Base-by-base conservation (phyloP, 306 rosid species). In the Calophaca sinica region DNA sequence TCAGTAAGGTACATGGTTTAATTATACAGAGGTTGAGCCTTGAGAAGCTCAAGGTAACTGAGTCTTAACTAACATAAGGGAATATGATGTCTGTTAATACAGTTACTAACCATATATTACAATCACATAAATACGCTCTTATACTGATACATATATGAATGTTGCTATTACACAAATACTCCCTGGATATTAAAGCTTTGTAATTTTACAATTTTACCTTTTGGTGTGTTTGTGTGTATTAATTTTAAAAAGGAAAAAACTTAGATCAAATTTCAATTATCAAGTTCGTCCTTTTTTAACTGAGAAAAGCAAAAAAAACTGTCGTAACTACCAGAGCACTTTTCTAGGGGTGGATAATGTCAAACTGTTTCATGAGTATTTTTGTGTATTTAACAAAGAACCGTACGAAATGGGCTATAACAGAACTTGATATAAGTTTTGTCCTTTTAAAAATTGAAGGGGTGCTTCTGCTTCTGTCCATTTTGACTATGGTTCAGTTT, bases 401-500 rank as follows among this genome's bases (percentile, higher is more conserved):
- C 26, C 0, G 26, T 20, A 20, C 26, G 26, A 20, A 20, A 20
- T 20, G 26, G 26, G 1, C 26, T 20, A 20, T 20, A 20, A 20
- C 1, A 20, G 26, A 20, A 20, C 26, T 20, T 20, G 26, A 20
- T 20, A 20, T 20, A 20, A 20, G 1, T 20, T 20, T 20, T 20
- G 26, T 20, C 26, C 26, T 20, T 9, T 73, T 83, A 68, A 57
- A 74, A 41, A 39, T 63, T 60, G 55, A 68, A 55, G 41, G 46
- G 48, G 42, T 50, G 62, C 13, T 44, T 78, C 65, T 65, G 29
- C 68, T 51, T 59, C 73, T 6, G 32, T 44, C 2, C 28, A 14
- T 73, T 67, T 75, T 55, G 44, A 26, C 36, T 76, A 48, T 59
- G 12, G 42, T 75, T 70, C 44, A 70, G 55, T 62, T 54, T 61